These are phyloP conservation scores for Puccinellia tenuiflora DNA, from an alignment of 176 grass and related monocot species.

Conservation along the genomic window DNA sequence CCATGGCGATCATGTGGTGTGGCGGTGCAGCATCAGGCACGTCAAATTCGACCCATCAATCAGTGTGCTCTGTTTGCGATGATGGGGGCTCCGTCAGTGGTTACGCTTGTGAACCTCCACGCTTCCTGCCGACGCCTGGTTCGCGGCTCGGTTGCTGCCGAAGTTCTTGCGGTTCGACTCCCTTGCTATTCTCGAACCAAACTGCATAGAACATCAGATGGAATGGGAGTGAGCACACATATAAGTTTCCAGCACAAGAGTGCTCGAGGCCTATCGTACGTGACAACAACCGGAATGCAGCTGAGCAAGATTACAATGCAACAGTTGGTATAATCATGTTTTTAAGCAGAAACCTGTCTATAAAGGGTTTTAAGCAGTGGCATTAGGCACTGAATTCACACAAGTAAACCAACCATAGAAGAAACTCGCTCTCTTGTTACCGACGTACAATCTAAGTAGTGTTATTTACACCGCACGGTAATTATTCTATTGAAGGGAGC, in stretches of 20 bases:
- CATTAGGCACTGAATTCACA: not conserved
- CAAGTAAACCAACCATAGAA: not conserved
- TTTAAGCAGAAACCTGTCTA: not conserved
- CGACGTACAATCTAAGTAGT: not conserved
- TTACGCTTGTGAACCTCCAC: constrained; percentile 46
- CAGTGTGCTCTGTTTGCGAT: not conserved
- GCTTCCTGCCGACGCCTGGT: constrained; percentile 83
- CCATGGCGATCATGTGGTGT: not conserved
- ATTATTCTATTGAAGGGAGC: not conserved
- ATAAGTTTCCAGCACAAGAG: not conserved
- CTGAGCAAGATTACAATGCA: not conserved
- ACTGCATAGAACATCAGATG: constrained; percentile 26
- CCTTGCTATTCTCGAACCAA: constrained; percentile 89
- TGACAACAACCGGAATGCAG: not conserved
- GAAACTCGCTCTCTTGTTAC: not conserved
- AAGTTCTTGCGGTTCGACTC: constrained; percentile 90
- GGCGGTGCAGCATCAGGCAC: not conserved
- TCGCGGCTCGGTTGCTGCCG: constrained; percentile 81
- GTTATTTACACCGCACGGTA: not conserved
- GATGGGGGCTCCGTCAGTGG: not conserved
- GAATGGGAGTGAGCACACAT: not conserved
- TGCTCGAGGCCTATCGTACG: not conserved
- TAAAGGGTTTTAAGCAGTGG: not conserved
- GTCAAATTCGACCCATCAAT: not conserved
- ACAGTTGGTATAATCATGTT: not conserved